Evolutionary conservation across 129 eudicot genomes (phyloP).

Genomic region (Heracleum sosnowskyi): DNA sequence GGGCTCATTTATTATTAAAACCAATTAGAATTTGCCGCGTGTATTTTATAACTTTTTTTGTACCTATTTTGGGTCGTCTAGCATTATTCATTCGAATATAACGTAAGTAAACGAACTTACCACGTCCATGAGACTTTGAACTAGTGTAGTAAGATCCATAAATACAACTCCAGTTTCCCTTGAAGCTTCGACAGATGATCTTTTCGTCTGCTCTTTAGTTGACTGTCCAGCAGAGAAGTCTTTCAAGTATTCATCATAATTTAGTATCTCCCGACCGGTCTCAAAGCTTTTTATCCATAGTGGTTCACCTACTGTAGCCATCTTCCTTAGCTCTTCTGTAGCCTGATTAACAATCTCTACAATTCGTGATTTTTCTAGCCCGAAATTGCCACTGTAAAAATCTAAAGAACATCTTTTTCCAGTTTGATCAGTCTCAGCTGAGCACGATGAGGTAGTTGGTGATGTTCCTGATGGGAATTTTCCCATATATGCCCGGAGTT

Average conservation of each 20-base stretch:
- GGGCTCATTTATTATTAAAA: no score
- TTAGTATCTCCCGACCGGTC: constrained; percentile 88
- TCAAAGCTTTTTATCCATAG: constrained; percentile 83
- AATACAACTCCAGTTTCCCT: constrained; percentile 64
- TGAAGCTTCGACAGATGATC: constrained; percentile 78
- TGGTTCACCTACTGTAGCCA: constrained; percentile 74
- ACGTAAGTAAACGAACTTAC: constrained; percentile 22
- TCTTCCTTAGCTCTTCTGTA: constrained; percentile 59
- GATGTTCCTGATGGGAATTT: constrained; percentile 51
- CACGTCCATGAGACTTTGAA: constrained; percentile 81
- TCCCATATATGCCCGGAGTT: constrained; percentile 54
- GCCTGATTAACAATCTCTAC: constrained; percentile 55
- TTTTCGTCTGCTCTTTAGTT: constrained; percentile 30
- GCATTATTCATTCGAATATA: background rate
- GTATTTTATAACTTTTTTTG: no score
- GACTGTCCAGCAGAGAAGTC: constrained; percentile 32
- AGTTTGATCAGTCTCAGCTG: constrained; percentile 54
- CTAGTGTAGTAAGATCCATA: constrained; percentile 59
- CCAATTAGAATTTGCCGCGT: no score
- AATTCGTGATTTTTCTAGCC: constrained; percentile 56
- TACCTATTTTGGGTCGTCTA: no score
- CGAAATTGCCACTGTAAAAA: constrained; percentile 51
- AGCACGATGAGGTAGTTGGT: constrained; percentile 45
- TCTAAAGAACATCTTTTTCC: constrained; percentile 60
- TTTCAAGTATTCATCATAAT: constrained; percentile 75